A percentile compares a stretch with the other conserved stretches of the same genome.
Conservation (phyloP, 2,329 filamentous ascomycete genomes). For the Curvularia sp. region DNA sequence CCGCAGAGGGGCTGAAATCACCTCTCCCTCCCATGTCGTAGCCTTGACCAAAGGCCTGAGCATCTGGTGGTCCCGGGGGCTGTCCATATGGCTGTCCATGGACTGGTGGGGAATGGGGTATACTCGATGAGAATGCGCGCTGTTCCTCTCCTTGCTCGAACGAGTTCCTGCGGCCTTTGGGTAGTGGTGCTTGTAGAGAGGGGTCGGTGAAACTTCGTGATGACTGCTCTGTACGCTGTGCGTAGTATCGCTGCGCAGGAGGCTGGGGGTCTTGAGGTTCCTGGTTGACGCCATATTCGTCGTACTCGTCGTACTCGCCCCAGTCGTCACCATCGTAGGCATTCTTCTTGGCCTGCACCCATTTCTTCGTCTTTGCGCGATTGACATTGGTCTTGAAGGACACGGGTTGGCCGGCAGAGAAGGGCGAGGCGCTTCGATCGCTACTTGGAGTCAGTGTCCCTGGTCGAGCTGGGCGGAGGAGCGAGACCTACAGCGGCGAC, state of each 20-base stretch:
- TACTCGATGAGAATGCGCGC: conserved; percentile 56
- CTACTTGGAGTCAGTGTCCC: conserved; percentile 29
- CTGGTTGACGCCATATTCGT: conserved; percentile 62
- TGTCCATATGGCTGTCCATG: conserved; percentile 20
- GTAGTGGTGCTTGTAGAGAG: conserved; percentile 36
- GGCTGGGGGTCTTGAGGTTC: conserved; percentile 52
- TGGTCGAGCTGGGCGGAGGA: not conserved
- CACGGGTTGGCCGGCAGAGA: conserved; percentile 52
- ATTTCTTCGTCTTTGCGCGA: conserved; percentile 90
- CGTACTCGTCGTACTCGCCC: conserved; percentile 71
- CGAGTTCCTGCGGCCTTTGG: conserved; percentile 55
- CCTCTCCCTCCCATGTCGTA: conserved; percentile 51
- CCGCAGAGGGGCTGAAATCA: conserved; percentile 62
- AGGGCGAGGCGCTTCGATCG: conserved; percentile 39
- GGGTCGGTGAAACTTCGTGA: conserved; percentile 54
- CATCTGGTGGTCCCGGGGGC: conserved; percentile 34
- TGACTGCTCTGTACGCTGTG: conserved; percentile 36
- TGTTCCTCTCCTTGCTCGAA: conserved; percentile 64
- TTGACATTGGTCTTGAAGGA: conserved; percentile 86
- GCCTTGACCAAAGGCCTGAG: conserved; percentile 41
- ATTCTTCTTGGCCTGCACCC: conserved; percentile 86
- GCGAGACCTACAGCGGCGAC: conserved; percentile 49
- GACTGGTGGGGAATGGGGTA: conserved; percentile 31
- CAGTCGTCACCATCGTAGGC: conserved; percentile 94
- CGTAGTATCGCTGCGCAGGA: conserved; percentile 54